Percentiles rank a stretch among this genome's conserved stretches.
These are phyloP conservation scores for Dianthus caryophyllus DNA, from an alignment of 148 eudicot genomes.

Conservation along the genomic window DNA sequence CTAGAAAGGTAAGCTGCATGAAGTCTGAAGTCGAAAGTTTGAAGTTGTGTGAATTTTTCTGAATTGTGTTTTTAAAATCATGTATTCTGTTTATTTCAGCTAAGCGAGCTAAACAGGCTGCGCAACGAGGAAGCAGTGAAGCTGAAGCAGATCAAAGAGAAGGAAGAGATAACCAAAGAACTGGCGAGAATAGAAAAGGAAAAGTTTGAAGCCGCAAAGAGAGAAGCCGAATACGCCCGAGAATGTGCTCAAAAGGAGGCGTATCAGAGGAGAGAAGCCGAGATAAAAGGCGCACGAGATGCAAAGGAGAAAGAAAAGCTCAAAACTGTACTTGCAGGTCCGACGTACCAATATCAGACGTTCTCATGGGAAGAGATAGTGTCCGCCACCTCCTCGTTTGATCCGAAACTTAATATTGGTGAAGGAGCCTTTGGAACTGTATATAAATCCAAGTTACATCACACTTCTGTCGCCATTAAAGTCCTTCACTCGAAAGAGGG, in stretches of 20 bases:
- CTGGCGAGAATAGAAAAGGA: slow-evolving; percentile 41
- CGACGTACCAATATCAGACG: slow-evolving; percentile 45
- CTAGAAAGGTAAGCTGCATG: slow-evolving; percentile 51
- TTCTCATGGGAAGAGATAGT: slow-evolving; percentile 78
- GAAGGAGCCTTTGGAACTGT: slow-evolving; percentile 78
- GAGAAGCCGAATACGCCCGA: slow-evolving; percentile 38
- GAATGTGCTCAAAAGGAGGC: slow-evolving; percentile 48
- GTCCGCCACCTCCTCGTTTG: slow-evolving; percentile 58
- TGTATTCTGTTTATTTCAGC: slow-evolving; percentile 29
- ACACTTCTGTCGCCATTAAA: slow-evolving; percentile 72
- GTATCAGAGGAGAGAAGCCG: slow-evolving; percentile 44
- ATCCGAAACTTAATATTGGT: slow-evolving; percentile 57
- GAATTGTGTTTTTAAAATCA: not conserved
- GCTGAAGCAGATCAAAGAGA: slow-evolving; percentile 28
- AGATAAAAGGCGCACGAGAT: slow-evolving; percentile 40
- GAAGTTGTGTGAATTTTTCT: no score
- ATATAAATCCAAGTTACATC: slow-evolving; percentile 72
- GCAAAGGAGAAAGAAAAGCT: slow-evolving; percentile 58
- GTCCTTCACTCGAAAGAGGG: slow-evolving; percentile 62
- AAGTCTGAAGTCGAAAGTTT: no score
- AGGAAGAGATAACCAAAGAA: slow-evolving; percentile 54
- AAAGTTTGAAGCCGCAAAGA: slow-evolving; percentile 44
- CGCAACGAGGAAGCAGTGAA: slow-evolving; percentile 48
- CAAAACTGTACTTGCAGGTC: slow-evolving; percentile 40
- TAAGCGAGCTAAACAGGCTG: slow-evolving; percentile 49